These are phyloP conservation scores for Aspergillus latus DNA, from an alignment of 2,329 filamentous ascomycete species.

Conservation along the genomic window DNA sequence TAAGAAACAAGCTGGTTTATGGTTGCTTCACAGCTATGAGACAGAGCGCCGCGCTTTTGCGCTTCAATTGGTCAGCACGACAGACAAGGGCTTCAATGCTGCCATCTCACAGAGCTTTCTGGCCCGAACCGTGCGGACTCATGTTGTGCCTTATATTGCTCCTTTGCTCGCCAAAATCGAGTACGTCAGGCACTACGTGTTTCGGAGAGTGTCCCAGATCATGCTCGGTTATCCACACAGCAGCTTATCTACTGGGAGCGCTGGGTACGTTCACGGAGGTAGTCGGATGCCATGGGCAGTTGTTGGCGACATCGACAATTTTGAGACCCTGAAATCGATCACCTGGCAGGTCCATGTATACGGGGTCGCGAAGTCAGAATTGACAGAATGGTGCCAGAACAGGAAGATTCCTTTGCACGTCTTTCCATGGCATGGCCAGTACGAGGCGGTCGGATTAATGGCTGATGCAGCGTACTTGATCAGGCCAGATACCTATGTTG, in stretches of 20 bases:
- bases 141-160: conserved; percentile 40
- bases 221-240: conserved; percentile 46
- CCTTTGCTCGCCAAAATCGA: conserved; percentile 26
- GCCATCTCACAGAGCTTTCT: conserved; percentile 41
- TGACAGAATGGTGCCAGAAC: conserved; percentile 28
- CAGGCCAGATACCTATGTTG: conserved; percentile 35
- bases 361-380: conserved; percentile 14
- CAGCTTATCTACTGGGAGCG: conserved; percentile 35
- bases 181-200: conserved; percentile 23
- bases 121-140: conserved; percentile 42
- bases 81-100: conserved; percentile 45
- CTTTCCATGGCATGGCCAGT: conserved; percentile 28
- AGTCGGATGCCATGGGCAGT: conserved; percentile 45
- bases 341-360: conserved; percentile 37
- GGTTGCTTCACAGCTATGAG: conserved; percentile 51
- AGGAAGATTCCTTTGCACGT: conserved; percentile 21
- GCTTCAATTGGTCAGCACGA: conserved; percentile 42
- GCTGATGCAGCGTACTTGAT: conserved; percentile 31
- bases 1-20: conserved; percentile 36
- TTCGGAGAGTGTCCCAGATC: conserved; percentile 45
- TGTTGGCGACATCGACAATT: conserved; percentile 28
- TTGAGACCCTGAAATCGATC: conserved; percentile 25
- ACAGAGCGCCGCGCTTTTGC: conserved; percentile 52
- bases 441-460: conserved; percentile 24
- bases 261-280: conserved; percentile 46